Conservation (phyloP, 2,329 filamentous ascomycete genomes). For the Penicillium sp. region DNA sequence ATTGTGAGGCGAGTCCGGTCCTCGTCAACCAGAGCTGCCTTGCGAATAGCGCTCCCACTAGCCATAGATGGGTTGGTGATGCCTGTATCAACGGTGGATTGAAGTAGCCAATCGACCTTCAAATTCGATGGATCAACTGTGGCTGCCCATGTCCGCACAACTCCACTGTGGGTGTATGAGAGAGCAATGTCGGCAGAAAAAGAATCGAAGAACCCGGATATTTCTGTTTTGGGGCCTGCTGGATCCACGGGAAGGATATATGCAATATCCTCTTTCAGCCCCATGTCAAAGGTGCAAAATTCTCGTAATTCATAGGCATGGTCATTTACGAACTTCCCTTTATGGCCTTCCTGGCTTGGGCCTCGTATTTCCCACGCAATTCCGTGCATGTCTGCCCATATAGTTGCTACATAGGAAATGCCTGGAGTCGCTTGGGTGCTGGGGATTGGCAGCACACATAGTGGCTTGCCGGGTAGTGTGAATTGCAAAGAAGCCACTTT, state of each 20-base stretch:
- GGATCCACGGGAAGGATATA: constrained; percentile 80
- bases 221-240: constrained; percentile 67
- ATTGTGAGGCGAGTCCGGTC: constrained; percentile 75
- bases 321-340: constrained; percentile 27
- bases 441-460: constrained; percentile 74
- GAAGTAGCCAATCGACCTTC: constrained; percentile 75
- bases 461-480: constrained; percentile 63
- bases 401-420: constrained; percentile 70
- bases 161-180: constrained; percentile 73
- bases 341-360: constrained; percentile 43
- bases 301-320: constrained; percentile 54
- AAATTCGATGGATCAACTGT: constrained; percentile 61
- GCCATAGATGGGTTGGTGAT: constrained; percentile 70
- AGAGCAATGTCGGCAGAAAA: constrained; percentile 84
- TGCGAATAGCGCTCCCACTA: constrained; percentile 81
- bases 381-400: constrained; percentile 74
- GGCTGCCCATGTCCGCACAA: constrained; percentile 82
- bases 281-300: constrained; percentile 69
- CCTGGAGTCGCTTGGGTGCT: constrained; percentile 56
- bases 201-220: constrained; percentile 76
- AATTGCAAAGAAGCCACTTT: constrained; percentile 61
- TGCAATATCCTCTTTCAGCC: constrained; percentile 51
- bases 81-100: constrained; percentile 76
- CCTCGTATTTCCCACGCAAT: constrained; percentile 76
- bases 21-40: constrained; percentile 76